These are phyloP conservation scores for Kwoniella sp. DNA, from an alignment of 768 basidiomycete genomes.

Conservation along the genomic window DNA sequence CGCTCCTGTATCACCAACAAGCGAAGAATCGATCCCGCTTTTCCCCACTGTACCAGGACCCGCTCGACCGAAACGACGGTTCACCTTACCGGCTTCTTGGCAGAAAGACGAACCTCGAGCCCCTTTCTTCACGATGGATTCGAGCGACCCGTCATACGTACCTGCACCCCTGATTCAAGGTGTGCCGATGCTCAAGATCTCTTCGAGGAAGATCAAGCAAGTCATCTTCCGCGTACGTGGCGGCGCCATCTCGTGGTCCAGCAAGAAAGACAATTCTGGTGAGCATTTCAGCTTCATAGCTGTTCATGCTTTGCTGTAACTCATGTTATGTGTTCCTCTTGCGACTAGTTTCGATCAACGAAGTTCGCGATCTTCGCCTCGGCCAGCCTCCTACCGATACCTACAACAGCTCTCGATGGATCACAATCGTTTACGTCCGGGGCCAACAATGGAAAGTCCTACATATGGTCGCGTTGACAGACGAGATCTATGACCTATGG, in stretches of 20 bases:
- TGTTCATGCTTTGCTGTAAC: background rate
- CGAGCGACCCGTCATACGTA: conserved; percentile 10
- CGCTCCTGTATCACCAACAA: conserved; percentile 1
- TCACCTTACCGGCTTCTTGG: conserved; percentile 3
- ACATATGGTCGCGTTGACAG: conserved; percentile 74
- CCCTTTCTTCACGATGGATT: conserved; percentile 5
- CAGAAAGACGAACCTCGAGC: background rate
- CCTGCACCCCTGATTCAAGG: conserved; percentile 37
- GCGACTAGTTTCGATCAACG: conserved; percentile 73
- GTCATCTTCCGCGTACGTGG: conserved; percentile 72
- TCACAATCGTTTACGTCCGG: conserved; percentile 77
- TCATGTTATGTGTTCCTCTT: background rate
- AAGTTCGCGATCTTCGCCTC: conserved; percentile 81
- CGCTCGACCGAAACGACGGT: conserved; percentile 2
- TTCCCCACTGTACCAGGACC: conserved; percentile 12
- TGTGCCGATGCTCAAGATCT: conserved; percentile 75
- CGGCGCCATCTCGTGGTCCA: conserved; percentile 59
- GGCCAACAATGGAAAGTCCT: conserved; percentile 69
- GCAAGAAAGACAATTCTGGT: conserved; percentile 30
- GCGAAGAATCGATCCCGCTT: conserved; percentile 1
- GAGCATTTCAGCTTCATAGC: background rate
- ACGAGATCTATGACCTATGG: conserved; percentile 67
- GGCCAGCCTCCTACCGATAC: conserved; percentile 63
- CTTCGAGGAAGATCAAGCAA: conserved; percentile 72
- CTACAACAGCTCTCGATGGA: conserved; percentile 70